These are phyloP conservation scores for Colletotrichum somersetense DNA, from an alignment of 2,329 filamentous ascomycete species.

Conservation along the genomic window DNA sequence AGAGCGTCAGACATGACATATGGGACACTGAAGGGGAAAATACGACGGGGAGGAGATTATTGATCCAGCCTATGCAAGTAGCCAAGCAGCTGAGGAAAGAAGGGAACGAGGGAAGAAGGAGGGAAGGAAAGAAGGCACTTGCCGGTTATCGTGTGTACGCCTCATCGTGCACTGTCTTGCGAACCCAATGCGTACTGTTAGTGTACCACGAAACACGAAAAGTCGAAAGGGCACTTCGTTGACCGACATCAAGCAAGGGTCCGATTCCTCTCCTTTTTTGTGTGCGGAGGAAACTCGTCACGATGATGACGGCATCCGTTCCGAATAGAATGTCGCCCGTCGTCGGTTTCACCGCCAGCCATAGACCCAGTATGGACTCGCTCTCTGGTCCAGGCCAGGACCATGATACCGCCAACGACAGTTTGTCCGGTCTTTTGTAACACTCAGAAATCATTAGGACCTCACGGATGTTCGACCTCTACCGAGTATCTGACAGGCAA, in stretches of 20 bases:
- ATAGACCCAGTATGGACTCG: conserved; percentile 2
- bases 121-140: too few relatives aligned
- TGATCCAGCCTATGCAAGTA: neutral
- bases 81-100: neutral
- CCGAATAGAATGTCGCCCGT: conserved; percentile 1
- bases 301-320: neutral
- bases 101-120: too few relatives aligned
- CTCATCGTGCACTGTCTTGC: neutral
- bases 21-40: too few relatives aligned
- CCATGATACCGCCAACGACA: conserved; percentile 4
- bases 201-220: too few relatives aligned
- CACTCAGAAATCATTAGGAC: neutral
- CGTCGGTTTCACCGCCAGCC: conserved; percentile 2
- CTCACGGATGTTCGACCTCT: neutral
- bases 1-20: neutral
- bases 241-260: too few relatives aligned
- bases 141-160: too few relatives aligned
- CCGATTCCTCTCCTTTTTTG: neutral
- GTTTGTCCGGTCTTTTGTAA: conserved; percentile 7
- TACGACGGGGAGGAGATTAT: neutral
- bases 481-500: conserved; percentile 4
- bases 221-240: neutral
- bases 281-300: too few relatives aligned
- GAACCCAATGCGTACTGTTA: neutral
- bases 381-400: conserved; percentile 12